A percentile compares a stretch with the other conserved stretches of the same genome.
These are phyloP conservation scores for Metschnikowia similis DNA, from an alignment of 805 yeast genomes.

Conservation along the genomic window DNA sequence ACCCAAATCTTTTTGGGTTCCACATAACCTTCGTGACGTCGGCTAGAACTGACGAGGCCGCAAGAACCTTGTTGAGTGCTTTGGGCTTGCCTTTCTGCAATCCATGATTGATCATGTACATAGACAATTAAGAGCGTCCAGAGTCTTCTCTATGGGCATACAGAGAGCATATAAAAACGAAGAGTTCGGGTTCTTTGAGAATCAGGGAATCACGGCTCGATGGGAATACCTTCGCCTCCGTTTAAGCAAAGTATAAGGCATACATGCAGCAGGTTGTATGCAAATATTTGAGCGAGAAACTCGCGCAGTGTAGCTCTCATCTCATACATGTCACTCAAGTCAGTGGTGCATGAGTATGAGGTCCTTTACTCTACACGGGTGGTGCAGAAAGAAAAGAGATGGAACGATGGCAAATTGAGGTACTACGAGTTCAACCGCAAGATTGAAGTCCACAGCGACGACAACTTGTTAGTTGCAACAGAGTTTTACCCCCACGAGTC, in stretches of 20 bases:
- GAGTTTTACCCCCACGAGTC: constrained; percentile 29
- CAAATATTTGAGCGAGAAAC: neutral
- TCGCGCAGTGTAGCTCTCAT: neutral
- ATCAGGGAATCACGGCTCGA: no score
- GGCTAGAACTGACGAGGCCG: constrained; percentile 87
- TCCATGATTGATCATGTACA: constrained; percentile 10
- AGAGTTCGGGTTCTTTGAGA: no score
- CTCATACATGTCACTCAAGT: constrained; percentile 16
- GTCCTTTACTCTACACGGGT: constrained; percentile 45
- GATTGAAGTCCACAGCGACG: constrained; percentile 38
- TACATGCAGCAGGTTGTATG: neutral
- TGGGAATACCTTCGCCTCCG: neutral
- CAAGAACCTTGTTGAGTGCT: constrained; percentile 77
- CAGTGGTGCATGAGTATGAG: constrained; percentile 44
- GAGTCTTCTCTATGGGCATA: neutral
- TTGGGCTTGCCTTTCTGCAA: constrained; percentile 71
- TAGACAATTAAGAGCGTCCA: constrained; percentile 1
- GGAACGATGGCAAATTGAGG: constrained; percentile 49
- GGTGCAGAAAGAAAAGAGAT: constrained; percentile 43
- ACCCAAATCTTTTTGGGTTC: constrained; percentile 84
- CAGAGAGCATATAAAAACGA: neutral
- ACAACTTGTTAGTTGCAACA: constrained; percentile 28
- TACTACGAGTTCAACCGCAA: constrained; percentile 47
- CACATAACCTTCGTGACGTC: constrained; percentile 80
- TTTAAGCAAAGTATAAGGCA: neutral